A percentile compares a stretch with the other conserved stretches of the same genome.
Conservation (phyloP, 305 asterid species). For the Ajuga reptans region DNA sequence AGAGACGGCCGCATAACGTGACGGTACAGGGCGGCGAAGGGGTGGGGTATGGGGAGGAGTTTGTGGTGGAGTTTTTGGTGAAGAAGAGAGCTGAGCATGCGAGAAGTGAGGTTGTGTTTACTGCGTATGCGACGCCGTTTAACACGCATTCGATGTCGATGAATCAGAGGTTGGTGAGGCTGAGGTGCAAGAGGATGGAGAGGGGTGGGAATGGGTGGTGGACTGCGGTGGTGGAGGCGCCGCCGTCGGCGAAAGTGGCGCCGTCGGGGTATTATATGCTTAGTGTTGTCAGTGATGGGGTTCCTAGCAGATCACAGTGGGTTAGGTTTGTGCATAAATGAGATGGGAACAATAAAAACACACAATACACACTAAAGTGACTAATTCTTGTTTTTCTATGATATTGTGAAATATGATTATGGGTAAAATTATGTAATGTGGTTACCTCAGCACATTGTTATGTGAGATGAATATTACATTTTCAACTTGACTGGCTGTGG, state of each 20-base stretch:
- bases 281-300: slow-evolving; percentile 46
- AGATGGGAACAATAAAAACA: not conserved
- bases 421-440: too few relatives aligned
- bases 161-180: slow-evolving; percentile 57
- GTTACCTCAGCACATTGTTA: too few relatives aligned
- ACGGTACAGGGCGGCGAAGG: slow-evolving; percentile 17
- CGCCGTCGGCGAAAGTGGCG: slow-evolving; percentile 47
- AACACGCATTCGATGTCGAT: slow-evolving; percentile 55
- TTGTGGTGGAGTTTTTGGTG: slow-evolving; percentile 33
- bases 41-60: slow-evolving; percentile 33
- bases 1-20: slow-evolving; percentile 39
- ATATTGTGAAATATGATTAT: too few relatives aligned
- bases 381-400: too few relatives aligned
- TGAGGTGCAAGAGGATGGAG: slow-evolving; percentile 30
- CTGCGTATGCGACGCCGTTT: slow-evolving; percentile 49
- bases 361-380: not conserved
- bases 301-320: slow-evolving; percentile 56
- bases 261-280: slow-evolving; percentile 67
- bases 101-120: slow-evolving; percentile 23
- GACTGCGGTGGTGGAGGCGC: slow-evolving; percentile 45
- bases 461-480: too few relatives aligned
- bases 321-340: slow-evolving; percentile 38
- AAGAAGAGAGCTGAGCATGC: not conserved
- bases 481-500: too few relatives aligned
- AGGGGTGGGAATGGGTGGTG: slow-evolving; percentile 27